A percentile compares a stretch with the other conserved stretches of the same genome.
phyloP scores from a whole-genome alignment of 2,329 filamentous ascomycete species.

The Endoconidiophora polonica region DNA sequence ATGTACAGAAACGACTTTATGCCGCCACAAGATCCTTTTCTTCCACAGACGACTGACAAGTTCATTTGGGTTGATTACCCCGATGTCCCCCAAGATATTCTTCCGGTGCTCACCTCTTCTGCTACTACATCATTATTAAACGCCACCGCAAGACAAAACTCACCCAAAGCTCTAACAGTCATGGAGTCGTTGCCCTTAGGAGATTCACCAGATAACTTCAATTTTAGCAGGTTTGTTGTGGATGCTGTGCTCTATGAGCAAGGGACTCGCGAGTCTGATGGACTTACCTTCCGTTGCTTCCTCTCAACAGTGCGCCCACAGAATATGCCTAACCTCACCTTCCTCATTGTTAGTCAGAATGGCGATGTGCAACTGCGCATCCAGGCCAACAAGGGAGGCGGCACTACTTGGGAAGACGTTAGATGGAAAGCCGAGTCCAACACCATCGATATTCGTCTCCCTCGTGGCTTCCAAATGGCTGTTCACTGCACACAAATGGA shows the following conservation, averaged over 20 bases:
- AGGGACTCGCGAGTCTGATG: conserved; percentile 45
- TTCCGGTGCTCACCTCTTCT: conserved; percentile 42
- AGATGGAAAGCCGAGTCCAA: conserved; percentile 56
- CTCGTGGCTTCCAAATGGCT: conserved; percentile 57
- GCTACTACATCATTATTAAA: conserved; percentile 27
- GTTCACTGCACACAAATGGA: conserved; percentile 60
- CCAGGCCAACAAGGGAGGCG: conserved; percentile 47
- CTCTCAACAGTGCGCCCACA: conserved; percentile 58
- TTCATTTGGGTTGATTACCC: conserved; percentile 72
- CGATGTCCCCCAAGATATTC: conserved; percentile 51
- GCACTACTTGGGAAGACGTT: conserved; percentile 67
- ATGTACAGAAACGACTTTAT: conserved; percentile 75
- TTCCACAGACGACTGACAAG: conserved; percentile 67
- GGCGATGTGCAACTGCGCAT: conserved; percentile 60
- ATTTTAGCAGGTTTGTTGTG: conserved; percentile 61
- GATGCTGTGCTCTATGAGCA: conserved; percentile 60
- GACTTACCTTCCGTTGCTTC: conserved; percentile 54
- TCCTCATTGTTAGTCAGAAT: conserved; percentile 64
- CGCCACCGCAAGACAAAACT: conserved; percentile 29
- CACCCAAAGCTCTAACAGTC: conserved; percentile 28
- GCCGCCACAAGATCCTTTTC: conserved; percentile 47
- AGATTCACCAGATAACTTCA: conserved; percentile 60
- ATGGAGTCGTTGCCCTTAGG: conserved; percentile 57
- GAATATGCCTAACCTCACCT: conserved; percentile 51
- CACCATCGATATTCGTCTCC: conserved; percentile 51